phyloP scores from a whole-genome alignment of 2,329 filamentous ascomycete genomes.

The Pyrenophora teres region DNA sequence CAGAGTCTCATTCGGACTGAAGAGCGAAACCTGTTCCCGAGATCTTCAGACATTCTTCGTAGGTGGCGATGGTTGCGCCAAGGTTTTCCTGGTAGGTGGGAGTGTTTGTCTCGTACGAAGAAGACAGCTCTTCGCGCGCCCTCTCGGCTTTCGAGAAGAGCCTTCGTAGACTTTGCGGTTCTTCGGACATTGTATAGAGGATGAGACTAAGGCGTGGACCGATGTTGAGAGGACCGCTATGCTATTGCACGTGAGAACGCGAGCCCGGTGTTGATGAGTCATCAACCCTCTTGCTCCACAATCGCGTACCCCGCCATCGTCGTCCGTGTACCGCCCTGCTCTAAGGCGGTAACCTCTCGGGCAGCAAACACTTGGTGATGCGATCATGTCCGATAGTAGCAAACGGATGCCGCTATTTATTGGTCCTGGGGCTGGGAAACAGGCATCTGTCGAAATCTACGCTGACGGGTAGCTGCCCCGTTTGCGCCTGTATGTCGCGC shows the following conservation, averaged over 20 bases:
- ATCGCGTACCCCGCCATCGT: conserved; percentile 25
- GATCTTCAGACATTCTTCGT: conserved; percentile 73
- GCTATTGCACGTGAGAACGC: conserved; percentile 25
- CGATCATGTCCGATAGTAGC: not conserved
- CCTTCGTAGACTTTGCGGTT: conserved; percentile 59
- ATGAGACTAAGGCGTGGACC: not conserved
- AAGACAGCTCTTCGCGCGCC: conserved; percentile 63
- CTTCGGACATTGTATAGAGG: conserved; percentile 43
- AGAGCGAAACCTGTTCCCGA: conserved; percentile 75
- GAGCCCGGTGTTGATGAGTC: conserved; percentile 32
- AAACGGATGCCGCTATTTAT: not conserved
- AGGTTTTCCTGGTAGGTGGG: conserved; percentile 71
- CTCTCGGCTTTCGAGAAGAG: conserved; percentile 62
- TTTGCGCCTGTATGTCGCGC: conserved; percentile 19
- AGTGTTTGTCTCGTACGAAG: conserved; percentile 67
- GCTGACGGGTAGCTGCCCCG: conserved; percentile 15
- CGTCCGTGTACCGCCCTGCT: conserved; percentile 7
- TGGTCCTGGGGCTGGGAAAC: not conserved
- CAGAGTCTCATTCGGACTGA: conserved; percentile 85
- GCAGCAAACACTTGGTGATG: not conserved
- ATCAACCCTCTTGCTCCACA: conserved; percentile 15
- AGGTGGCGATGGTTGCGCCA: conserved; percentile 67
- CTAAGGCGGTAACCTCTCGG: not conserved
- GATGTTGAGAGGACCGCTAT: conserved; percentile 10
- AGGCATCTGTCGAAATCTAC: not conserved